phyloP scores from a whole-genome alignment of 352 stramenopile genomes.

The Phytophthora citrophthora region DNA sequence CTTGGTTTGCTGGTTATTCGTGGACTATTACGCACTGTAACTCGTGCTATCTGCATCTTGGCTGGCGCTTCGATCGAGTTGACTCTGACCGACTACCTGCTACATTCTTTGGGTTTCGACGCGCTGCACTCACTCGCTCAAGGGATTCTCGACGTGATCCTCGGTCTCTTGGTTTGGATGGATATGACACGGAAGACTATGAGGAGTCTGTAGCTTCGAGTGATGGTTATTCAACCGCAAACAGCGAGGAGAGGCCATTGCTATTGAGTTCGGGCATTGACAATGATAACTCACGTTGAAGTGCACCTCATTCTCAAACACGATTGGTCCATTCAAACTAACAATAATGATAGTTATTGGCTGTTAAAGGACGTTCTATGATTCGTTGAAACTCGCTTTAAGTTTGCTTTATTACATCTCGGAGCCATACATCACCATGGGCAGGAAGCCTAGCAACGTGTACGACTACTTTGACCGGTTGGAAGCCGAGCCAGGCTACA shows the following conservation, averaged over 20 bases:
- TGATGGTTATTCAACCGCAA: conserved; percentile 12
- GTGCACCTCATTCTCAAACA: no score
- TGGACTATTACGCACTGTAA: conserved; percentile 85
- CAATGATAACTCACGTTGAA: no score
- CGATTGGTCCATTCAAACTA: no score
- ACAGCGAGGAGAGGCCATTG: conserved; percentile 36
- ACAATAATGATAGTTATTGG: no score
- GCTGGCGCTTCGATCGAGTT: conserved; percentile 75
- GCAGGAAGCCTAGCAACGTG: conserved; percentile 86
- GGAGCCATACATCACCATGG: conserved; percentile 37
- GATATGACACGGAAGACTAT: conserved; percentile 31
- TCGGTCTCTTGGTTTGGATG: conserved; percentile 19
- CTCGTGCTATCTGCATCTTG: conserved; percentile 71
- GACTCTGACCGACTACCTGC: conserved; percentile 34
- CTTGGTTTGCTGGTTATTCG: conserved; percentile 81
- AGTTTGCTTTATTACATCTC: no score
- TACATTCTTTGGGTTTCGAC: conserved; percentile 77
- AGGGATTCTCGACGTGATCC: conserved; percentile 8
- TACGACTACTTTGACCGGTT: conserved; percentile 87
- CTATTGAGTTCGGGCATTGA: conserved; percentile 6
- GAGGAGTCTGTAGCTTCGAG: conserved; percentile 34
- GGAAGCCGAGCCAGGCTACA: conserved; percentile 63
- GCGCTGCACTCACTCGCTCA: conserved; percentile 49
- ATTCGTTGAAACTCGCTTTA: no score
- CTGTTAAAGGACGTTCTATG: no score